Evolutionary conservation across 2,329 filamentous ascomycete species (phyloP).

Genomic region (Trichoderma koningiopsis): DNA sequence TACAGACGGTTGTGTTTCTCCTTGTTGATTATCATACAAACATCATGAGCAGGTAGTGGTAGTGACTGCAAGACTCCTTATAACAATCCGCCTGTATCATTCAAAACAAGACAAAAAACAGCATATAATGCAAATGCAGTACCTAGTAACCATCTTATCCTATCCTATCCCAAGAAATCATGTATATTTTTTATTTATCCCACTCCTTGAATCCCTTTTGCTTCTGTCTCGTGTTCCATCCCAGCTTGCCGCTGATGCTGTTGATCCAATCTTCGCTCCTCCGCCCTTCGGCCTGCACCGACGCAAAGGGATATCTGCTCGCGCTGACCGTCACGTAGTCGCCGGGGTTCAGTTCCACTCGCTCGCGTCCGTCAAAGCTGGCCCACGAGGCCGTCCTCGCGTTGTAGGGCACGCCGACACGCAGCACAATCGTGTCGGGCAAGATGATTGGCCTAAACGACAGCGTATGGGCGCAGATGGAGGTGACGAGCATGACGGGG

Average conservation of each 20-base stretch:
- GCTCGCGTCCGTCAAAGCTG: slow-evolving; percentile 94
- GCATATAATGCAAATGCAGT: background rate
- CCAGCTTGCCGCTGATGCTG: slow-evolving; percentile 75
- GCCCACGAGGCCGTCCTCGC: slow-evolving; percentile 90
- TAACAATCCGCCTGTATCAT: background rate
- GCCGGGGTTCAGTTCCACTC: slow-evolving; percentile 74
- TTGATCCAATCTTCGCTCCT: slow-evolving; percentile 80
- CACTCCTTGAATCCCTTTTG: slow-evolving; percentile 65
- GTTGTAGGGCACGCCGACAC: slow-evolving; percentile 92
- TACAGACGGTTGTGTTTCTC: background rate
- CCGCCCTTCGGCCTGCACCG: slow-evolving; percentile 69
- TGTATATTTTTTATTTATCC: slow-evolving; percentile 37
- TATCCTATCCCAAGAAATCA: background rate
- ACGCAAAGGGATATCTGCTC: slow-evolving; percentile 77
- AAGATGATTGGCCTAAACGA: slow-evolving; percentile 96
- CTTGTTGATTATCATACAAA: background rate
- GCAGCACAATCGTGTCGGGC: slow-evolving; percentile 91
- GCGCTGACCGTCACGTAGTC: slow-evolving; percentile 86
- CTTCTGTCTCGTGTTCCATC: slow-evolving; percentile 79
- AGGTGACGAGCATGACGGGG: slow-evolving; percentile 90
- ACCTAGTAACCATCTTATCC: background rate
- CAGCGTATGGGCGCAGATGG: slow-evolving; percentile 92
- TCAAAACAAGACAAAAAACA: background rate
- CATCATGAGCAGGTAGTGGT: background rate
- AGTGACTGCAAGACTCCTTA: background rate